phyloP scores from a whole-genome alignment of 2,329 filamentous ascomycete species.

The Geosmithia flava region DNA sequence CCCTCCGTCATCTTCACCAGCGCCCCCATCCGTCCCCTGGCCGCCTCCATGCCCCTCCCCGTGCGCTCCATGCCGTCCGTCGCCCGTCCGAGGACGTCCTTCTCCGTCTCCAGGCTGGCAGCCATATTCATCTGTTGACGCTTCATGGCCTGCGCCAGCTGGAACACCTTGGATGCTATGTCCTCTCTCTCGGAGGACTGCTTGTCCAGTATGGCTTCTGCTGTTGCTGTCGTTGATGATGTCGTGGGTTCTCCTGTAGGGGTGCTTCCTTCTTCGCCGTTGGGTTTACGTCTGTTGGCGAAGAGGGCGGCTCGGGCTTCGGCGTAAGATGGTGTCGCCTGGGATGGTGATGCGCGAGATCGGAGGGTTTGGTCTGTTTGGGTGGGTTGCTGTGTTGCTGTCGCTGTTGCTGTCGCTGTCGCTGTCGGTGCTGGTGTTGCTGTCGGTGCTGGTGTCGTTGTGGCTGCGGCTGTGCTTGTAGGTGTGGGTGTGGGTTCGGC shows the following conservation, averaged over 20 bases:
- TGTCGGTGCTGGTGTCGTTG: constrained; percentile 6
- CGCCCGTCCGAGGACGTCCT: constrained; percentile 59
- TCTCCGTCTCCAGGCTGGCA: constrained; percentile 56
- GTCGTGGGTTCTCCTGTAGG: constrained; percentile 4
- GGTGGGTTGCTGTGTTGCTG: constrained; percentile 9
- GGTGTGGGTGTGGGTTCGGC: constrained; percentile 20
- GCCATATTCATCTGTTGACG: constrained; percentile 61
- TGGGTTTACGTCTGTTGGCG: constrained; percentile 21
- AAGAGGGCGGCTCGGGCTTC: constrained; percentile 31
- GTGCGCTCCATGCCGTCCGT: constrained; percentile 67
- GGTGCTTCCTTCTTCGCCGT: not conserved
- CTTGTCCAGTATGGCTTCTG: constrained; percentile 63
- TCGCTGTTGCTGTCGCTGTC: constrained; percentile 24
- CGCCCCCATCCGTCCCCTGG: constrained; percentile 64
- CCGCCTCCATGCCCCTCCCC: constrained; percentile 62
- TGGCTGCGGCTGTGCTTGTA: constrained; percentile 1
- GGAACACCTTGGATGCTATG: constrained; percentile 69
- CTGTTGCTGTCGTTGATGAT: constrained; percentile 33
- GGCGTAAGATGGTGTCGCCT: constrained; percentile 13
- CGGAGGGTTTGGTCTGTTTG: constrained; percentile 22
- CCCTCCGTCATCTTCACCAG: constrained; percentile 76
- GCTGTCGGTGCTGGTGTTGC: constrained; percentile 34
- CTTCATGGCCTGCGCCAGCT: constrained; percentile 69
- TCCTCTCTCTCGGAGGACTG: constrained; percentile 74
- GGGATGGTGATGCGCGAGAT: constrained; percentile 15